These are phyloP conservation scores for Kwoniella sp. DNA, from an alignment of 768 basidiomycete species.

Conservation along the genomic window DNA sequence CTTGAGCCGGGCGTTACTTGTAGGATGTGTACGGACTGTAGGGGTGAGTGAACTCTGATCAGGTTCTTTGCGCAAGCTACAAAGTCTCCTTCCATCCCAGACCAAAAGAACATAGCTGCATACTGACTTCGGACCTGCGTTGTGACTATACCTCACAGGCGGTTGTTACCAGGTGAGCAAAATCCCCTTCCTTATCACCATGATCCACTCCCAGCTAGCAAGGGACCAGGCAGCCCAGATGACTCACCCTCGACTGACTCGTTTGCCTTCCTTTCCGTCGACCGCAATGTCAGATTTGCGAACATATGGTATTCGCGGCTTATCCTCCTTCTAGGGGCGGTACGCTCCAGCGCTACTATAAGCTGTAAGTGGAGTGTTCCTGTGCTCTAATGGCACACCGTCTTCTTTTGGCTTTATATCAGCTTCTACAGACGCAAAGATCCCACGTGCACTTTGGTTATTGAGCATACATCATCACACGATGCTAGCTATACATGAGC, in stretches of 20 bases:
- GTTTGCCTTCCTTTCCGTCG: background rate
- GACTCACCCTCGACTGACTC: background rate
- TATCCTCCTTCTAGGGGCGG: conserved; percentile 87
- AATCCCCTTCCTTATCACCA: background rate
- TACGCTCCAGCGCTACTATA: conserved; percentile 83
- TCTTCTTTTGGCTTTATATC: too few species aligned
- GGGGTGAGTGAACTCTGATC: conserved; percentile 62
- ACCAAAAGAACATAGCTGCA: background rate
- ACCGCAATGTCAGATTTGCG: conserved; percentile 66
- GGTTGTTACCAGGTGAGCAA: conserved; percentile 67
- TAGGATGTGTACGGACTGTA: conserved; percentile 79
- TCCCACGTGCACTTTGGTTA: too few species aligned
- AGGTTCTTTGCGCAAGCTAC: background rate
- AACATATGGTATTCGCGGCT: conserved; percentile 83
- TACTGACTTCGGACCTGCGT: background rate
- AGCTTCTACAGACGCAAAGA: too few species aligned
- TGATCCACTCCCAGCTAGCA: background rate
- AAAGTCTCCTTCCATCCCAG: too few species aligned
- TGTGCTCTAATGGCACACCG: too few species aligned
- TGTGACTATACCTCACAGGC: background rate
- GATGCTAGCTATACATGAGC: too few species aligned
- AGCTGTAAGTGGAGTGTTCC: conserved; percentile 57
- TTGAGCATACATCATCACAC: too few species aligned
- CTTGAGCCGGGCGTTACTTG: conserved; percentile 90
- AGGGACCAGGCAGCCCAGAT: conserved; percentile 10